Conservation (phyloP, 148 eudicot species). For the Simmondsia chinensis region DNA sequence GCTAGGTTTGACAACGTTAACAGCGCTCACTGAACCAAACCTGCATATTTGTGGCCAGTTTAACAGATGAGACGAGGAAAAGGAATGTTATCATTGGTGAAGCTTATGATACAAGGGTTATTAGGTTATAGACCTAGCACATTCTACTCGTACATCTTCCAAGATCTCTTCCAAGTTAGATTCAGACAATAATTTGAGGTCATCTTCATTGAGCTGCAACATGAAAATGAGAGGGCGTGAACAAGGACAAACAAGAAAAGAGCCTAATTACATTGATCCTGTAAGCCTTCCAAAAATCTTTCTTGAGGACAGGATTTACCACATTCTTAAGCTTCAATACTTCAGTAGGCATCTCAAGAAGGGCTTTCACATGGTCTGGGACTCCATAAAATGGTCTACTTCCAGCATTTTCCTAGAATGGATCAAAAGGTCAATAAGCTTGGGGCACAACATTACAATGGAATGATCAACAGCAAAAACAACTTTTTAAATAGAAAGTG, state of each 20-base stretch:
- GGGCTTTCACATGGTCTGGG: constrained; percentile 78
- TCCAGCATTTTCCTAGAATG: constrained; percentile 37
- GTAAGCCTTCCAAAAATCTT: not conserved
- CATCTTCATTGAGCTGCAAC: constrained; percentile 44
- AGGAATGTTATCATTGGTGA: not conserved
- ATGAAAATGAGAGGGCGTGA: not conserved
- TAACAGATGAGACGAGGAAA: not conserved
- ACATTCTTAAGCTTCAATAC: constrained; percentile 73
- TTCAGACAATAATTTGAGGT: constrained; percentile 43
- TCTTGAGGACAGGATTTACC: constrained; percentile 29
- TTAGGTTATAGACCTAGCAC: constrained; percentile 54
- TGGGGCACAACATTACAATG: too few relatives aligned
- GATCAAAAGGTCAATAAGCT: too few relatives aligned
- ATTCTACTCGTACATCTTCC: constrained; percentile 80
- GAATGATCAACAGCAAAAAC: too few relatives aligned
- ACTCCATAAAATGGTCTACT: constrained; percentile 55
- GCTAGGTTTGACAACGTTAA: constrained; percentile 40
- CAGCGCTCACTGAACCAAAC: constrained; percentile 72
- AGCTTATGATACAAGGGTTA: not conserved
- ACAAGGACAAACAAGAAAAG: not conserved
- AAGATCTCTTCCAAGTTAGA: constrained; percentile 64
- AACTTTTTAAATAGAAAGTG: too few relatives aligned
- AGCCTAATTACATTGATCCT: not conserved
- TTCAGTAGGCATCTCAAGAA: constrained; percentile 62
- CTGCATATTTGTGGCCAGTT: constrained; percentile 43